phyloP scores from a whole-genome alignment of 2,329 filamentous ascomycete species.

The Sarocladiaceae sp. region DNA sequence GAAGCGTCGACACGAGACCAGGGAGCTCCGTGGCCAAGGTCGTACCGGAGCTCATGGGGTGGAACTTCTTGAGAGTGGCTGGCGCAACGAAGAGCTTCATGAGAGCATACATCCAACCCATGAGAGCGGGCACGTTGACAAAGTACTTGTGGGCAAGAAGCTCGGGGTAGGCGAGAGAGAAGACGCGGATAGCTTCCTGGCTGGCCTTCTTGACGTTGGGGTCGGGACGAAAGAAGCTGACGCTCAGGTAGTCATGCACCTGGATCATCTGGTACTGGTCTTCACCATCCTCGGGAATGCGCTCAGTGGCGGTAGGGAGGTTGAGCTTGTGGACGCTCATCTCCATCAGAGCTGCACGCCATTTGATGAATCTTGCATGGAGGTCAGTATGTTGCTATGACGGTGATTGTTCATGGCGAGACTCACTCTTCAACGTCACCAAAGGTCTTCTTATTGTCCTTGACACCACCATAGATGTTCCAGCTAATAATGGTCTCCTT shows the following conservation, averaged over 20 bases:
- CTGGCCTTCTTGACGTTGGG: slow-evolving; percentile 71
- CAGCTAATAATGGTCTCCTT: slow-evolving; percentile 71
- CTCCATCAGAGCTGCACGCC: slow-evolving; percentile 91
- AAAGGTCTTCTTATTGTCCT: slow-evolving; percentile 79
- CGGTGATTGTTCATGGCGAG: neutral
- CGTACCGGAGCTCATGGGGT: slow-evolving; percentile 70
- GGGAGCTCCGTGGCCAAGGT: slow-evolving; percentile 60
- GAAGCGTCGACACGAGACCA: slow-evolving; percentile 59
- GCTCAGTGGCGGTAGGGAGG: slow-evolving; percentile 62
- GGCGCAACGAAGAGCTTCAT: slow-evolving; percentile 73
- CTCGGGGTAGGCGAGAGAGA: slow-evolving; percentile 83
- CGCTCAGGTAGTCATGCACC: slow-evolving; percentile 87
- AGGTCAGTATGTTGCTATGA: neutral
- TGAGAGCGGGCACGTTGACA: slow-evolving; percentile 85
- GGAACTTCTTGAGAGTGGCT: slow-evolving; percentile 75
- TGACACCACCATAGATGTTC: slow-evolving; percentile 89
- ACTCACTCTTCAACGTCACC: slow-evolving; percentile 75
- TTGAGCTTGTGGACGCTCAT: slow-evolving; percentile 71
- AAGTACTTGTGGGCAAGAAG: slow-evolving; percentile 85
- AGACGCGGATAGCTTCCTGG: slow-evolving; percentile 75
- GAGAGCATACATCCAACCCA: slow-evolving; percentile 79
- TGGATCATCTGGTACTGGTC: slow-evolving; percentile 91
- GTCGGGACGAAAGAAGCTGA: slow-evolving; percentile 82
- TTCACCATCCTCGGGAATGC: slow-evolving; percentile 67
- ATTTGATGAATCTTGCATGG: slow-evolving; percentile 70